A percentile compares a stretch with the other conserved stretches of the same genome.
Conservation (phyloP, 306 rosid species). For the Herpetospermum pedunculosum region DNA sequence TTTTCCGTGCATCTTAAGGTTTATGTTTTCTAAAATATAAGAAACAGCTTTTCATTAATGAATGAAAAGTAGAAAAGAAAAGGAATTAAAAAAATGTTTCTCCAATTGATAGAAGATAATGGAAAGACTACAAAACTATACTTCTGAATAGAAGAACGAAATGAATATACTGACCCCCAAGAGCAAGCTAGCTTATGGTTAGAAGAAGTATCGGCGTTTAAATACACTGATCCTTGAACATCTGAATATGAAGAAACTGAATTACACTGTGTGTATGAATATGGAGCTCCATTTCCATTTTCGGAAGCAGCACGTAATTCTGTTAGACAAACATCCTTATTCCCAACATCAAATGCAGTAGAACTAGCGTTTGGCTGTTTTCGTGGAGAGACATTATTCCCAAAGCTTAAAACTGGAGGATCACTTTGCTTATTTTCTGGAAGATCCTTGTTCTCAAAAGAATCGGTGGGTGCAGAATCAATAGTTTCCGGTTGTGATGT, state of each 20-base stretch:
- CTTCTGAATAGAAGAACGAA: neutral
- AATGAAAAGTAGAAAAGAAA: neutral
- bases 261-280: slow-evolving; percentile 11
- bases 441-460: slow-evolving; percentile 21
- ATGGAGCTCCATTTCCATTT: slow-evolving; percentile 20
- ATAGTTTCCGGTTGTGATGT: slow-evolving; percentile 20
- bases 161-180: slow-evolving; percentile 35
- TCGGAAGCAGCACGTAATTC: slow-evolving; percentile 1
- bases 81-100: neutral
- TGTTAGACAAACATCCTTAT: neutral
- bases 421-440: slow-evolving; percentile 19
- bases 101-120: neutral
- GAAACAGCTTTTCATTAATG: neutral
- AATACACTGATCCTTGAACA: slow-evolving; percentile 17
- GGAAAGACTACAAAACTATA: neutral
- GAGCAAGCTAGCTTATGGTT: slow-evolving; percentile 27
- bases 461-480: slow-evolving; percentile 19
- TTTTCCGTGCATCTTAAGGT: neutral
- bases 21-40: neutral
- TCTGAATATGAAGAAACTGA: slow-evolving; percentile 15
- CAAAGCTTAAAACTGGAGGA: slow-evolving; percentile 12
- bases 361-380: slow-evolving; percentile 10
- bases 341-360: neutral
- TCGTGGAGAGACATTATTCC: slow-evolving; percentile 23
- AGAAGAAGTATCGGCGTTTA: slow-evolving; percentile 23